phyloP scores from a whole-genome alignment of 805 yeast genomes.

The Clavispora carvajalis region DNA sequence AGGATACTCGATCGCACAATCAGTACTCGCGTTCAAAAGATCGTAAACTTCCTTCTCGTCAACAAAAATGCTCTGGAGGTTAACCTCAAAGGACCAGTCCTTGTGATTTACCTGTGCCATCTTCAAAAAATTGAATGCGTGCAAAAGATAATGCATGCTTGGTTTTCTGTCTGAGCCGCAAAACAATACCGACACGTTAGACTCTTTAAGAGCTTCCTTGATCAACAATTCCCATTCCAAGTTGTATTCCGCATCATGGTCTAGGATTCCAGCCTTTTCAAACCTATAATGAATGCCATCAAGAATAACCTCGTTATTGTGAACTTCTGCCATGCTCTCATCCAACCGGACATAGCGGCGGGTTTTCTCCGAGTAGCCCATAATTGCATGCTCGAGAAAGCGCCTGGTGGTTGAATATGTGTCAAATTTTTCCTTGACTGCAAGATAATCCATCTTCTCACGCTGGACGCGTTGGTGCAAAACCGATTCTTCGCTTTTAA shows the following conservation, averaged over 20 bases:
- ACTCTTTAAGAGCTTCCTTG: slow-evolving; percentile 14
- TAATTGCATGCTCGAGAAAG: slow-evolving; percentile 46
- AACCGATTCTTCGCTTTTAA: neutral
- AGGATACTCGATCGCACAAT: neutral
- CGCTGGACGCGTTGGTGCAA: slow-evolving; percentile 13
- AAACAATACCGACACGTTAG: slow-evolving; percentile 17
- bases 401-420: slow-evolving; percentile 35
- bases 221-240: slow-evolving; percentile 14
- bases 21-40: slow-evolving; percentile 7
- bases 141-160: neutral
- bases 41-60: neutral
- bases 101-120: neutral
- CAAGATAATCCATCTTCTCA: slow-evolving; percentile 16
- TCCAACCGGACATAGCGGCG: slow-evolving; percentile 20
- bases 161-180: slow-evolving; percentile 9
- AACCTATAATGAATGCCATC: neutral
- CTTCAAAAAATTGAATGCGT: neutral
- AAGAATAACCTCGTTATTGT: neutral
- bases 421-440: slow-evolving; percentile 17
- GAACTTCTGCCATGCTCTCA: neutral
- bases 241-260: neutral
- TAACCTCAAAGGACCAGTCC: neutral
- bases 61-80: slow-evolving; percentile 2
- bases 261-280: neutral
- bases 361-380: slow-evolving; percentile 23